Conservation (phyloP, 106 monocot genomes). For the Dactylorhiza incarnata region DNA sequence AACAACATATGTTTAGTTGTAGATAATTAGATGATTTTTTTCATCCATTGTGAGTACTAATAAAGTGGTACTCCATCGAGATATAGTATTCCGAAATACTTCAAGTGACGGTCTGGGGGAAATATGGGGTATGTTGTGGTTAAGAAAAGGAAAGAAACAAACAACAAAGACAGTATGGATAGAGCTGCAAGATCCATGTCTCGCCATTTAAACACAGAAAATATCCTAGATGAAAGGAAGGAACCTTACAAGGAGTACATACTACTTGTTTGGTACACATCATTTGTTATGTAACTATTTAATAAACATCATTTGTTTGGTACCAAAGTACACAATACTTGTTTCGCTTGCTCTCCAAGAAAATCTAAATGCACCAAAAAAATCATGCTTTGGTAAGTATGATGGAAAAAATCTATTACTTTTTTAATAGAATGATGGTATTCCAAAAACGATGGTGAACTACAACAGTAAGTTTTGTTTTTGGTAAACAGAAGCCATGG, state of each 20-base stretch:
- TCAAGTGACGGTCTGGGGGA: not conserved
- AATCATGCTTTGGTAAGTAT: no score
- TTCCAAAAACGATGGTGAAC: no score
- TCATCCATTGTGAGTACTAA: not conserved
- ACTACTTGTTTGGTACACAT: no score
- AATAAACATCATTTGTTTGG: no score
- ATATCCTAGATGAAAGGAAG: conserved; percentile 1
- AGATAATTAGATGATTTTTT: not conserved
- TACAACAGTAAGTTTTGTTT: no score
- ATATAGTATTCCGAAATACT: not conserved
- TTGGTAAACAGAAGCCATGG: no score
- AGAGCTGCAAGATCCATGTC: not conserved
- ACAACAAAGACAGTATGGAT: not conserved
- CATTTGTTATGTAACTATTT: no score
- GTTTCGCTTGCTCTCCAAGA: no score
- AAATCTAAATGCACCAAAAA: no score
- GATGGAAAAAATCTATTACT: no score
- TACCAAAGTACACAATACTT: no score
- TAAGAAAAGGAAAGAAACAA: not conserved
- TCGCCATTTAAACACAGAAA: not conserved
- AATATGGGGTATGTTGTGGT: not conserved
- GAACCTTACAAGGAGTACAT: conserved; percentile 75
- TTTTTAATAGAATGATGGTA: no score
- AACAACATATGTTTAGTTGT: not conserved
- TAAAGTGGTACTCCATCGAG: not conserved